These are phyloP conservation scores for Tetrahymena elliotti DNA, from an alignment of 73 alveolate genomes.

Conservation along the genomic window DNA sequence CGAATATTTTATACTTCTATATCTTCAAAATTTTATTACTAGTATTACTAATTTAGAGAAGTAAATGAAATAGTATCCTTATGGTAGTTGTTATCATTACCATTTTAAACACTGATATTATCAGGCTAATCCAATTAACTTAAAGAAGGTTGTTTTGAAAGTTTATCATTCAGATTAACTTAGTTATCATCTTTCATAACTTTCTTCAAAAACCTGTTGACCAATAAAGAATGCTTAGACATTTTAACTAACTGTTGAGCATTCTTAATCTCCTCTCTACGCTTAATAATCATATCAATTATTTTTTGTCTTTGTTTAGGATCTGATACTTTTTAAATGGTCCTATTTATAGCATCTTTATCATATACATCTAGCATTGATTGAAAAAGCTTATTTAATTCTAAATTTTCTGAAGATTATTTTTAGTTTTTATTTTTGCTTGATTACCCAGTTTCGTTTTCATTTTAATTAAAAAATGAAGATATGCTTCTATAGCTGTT, in stretches of 20 bases:
- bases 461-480: neutral
- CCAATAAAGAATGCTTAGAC: neutral
- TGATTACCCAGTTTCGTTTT: neutral
- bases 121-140: neutral
- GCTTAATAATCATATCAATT: neutral
- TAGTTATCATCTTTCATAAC: neutral
- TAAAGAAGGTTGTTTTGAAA: neutral
- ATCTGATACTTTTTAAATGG: neutral
- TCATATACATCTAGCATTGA: neutral
- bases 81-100: neutral
- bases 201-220: neutral
- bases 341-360: neutral
- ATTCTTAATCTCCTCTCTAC: neutral
- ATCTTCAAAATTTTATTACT: neutral
- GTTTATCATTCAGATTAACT: neutral
- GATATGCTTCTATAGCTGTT: neutral
- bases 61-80: neutral
- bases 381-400: neutral
- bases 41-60: neutral
- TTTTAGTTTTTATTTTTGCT: neutral
- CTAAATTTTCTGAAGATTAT: neutral
- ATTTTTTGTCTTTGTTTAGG: neutral
- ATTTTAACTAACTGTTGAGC: neutral
- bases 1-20: neutral
- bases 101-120: neutral